These are phyloP conservation scores for Diplocarpon mali DNA, from an alignment of 2,329 filamentous ascomycete genomes.

Conservation along the genomic window DNA sequence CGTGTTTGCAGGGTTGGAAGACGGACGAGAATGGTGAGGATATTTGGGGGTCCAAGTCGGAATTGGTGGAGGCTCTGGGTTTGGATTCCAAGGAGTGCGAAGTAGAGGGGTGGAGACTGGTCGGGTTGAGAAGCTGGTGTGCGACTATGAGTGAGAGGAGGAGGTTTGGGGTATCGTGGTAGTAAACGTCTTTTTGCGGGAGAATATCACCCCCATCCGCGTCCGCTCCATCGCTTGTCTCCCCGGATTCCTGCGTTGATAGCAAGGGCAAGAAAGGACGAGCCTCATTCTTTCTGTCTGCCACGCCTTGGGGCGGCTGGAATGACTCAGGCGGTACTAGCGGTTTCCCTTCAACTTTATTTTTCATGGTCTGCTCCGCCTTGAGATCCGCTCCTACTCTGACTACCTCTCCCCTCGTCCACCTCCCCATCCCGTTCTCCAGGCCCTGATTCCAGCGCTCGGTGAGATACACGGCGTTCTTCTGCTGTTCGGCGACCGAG, in stretches of 20 bases:
- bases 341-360: not conserved
- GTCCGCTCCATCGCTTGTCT: too few species aligned
- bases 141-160: too few species aligned
- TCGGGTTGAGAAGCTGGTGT: too few species aligned
- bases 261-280: too few species aligned
- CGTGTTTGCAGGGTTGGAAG: conserved; percentile 18
- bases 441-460: conserved; percentile 38
- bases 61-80: conserved; percentile 32
- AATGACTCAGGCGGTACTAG: not conserved
- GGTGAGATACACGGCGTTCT: conserved; percentile 42
- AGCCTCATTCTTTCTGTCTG: too few species aligned
- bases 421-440: conserved; percentile 31
- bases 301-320: not conserved
- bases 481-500: conserved; percentile 39
- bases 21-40: conserved; percentile 14
- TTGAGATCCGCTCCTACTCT: too few species aligned
- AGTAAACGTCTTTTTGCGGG: too few species aligned
- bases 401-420: conserved; percentile 27
- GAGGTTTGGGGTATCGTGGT: too few species aligned
- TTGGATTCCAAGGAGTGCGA: conserved; percentile 31
- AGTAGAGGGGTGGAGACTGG: too few species aligned
- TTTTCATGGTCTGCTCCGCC: not conserved
- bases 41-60: conserved; percentile 33
- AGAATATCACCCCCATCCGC: too few species aligned
- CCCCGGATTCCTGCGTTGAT: too few species aligned